Evolutionary conservation across 139 green algal genomes (phyloP).

Genomic region (Monoraphidium neglectum): DNA sequence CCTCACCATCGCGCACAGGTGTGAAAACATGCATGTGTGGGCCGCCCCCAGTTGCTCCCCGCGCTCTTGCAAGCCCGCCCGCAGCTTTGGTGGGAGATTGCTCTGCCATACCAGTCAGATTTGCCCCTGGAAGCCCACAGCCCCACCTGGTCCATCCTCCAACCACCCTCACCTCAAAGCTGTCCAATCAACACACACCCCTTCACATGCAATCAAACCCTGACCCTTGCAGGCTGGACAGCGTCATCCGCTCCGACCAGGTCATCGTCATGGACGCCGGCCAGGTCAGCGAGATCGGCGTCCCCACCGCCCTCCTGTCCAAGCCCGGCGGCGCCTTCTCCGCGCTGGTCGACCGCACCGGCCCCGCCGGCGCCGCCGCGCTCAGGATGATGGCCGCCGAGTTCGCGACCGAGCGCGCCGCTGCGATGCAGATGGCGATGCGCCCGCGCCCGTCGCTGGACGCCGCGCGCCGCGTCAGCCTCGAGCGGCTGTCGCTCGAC

Average conservation of each 20-base stretch:
- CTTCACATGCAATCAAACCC: no score
- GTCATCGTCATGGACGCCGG: constrained; percentile 69
- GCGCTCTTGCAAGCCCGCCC: background rate
- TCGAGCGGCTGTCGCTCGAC: no score
- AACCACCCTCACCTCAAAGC: no score
- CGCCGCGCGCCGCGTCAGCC: no score
- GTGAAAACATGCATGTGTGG: constrained; percentile 23
- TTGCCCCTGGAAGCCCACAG: no score
- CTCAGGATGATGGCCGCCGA: constrained; percentile 56
- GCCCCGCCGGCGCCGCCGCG: constrained; percentile 38
- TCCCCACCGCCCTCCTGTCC: constrained; percentile 47
- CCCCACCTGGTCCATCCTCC: no score
- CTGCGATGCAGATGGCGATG: background rate
- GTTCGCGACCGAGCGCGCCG: constrained; percentile 8
- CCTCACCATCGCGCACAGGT: constrained; percentile 69
- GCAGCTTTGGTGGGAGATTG: no score
- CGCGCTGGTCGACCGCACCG: constrained; percentile 59
- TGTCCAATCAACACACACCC: no score
- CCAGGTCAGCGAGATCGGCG: constrained; percentile 59
- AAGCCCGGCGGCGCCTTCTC: constrained; percentile 52
- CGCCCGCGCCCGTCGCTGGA: no score
- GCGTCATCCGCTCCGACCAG: constrained; percentile 76
- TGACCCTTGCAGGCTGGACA: constrained; percentile 50
- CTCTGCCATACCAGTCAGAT: no score
- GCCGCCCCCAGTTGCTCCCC: constrained; percentile 42